A percentile compares a stretch with the other conserved stretches of the same genome.
These are phyloP conservation scores for Sporothrix humicola DNA, from an alignment of 2,329 filamentous ascomycete genomes.

Conservation along the genomic window DNA sequence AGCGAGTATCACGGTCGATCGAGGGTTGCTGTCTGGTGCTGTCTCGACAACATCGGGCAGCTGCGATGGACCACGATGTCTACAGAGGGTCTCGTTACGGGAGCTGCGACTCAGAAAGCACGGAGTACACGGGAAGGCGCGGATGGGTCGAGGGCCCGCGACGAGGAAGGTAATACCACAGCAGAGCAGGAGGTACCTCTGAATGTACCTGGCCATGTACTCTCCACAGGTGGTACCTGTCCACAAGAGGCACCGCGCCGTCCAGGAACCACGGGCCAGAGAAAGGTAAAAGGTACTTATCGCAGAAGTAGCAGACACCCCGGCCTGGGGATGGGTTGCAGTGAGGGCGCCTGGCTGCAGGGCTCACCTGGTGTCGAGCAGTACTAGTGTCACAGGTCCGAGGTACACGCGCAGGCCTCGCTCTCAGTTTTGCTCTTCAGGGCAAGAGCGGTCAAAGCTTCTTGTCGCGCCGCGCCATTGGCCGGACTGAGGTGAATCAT, in stretches of 20 bases:
- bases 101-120: constrained; percentile 7
- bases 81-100: neutral
- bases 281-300: neutral
- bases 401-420: neutral
- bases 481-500: constrained; percentile 26
- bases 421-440: neutral
- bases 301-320: neutral
- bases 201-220: neutral
- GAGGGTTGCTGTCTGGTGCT: constrained; percentile 10
- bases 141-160: constrained; percentile 3
- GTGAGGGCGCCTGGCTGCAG: neutral
- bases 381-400: constrained; percentile 19
- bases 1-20: constrained; percentile 26
- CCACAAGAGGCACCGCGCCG: constrained; percentile 6
- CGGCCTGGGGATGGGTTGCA: neutral
- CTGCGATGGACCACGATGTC: neutral
- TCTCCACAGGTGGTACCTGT: neutral
- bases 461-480: constrained; percentile 25
- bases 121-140: constrained; percentile 9
- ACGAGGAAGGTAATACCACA: constrained; percentile 4
- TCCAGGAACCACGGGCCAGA: neutral
- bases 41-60: constrained; percentile 17
- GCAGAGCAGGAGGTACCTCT: neutral
- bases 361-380: neutral
- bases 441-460: constrained; percentile 29